Evolutionary conservation across 768 basidiomycete species (phyloP), one percentile per base, ranked within the genome.

Genomic region (Mycena filopes): DNA sequence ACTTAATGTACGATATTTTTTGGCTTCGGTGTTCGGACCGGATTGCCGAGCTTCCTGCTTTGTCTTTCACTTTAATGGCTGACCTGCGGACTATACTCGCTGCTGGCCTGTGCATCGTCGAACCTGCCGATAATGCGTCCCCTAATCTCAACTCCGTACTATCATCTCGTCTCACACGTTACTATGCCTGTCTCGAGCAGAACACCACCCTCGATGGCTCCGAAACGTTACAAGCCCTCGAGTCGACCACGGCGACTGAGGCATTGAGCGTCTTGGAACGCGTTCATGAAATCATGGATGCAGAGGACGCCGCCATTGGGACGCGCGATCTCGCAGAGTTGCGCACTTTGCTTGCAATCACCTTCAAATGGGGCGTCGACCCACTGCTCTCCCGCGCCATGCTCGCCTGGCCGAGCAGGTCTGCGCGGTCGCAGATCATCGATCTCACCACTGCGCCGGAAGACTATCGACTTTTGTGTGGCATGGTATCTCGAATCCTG

Each of bases 351-450:
- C 73, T 92, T 18, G 85, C 90, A 16, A 83, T 94, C 63, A 74
- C 85, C 28, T 91, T 94, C 72, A 89, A 87, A 68, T 93, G 92
- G 93, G 90, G 86, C 9, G 74, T 87, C 3, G 84, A 88, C 16
- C 85, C 85, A 4, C 72, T 89, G 5, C 78, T 91, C 41, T 67
- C 74, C 15, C 80, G 78, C 53, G 75, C 88, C n/a, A 71, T 72
- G 26, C 73, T 75, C 53, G 72, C 77, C 41, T 84, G 81, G 84
- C 78, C 80, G 20, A 68, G 69, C 47, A 76, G 74, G 40, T 60
- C 74, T 9, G 46, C 67, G 13, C 55, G 67, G 36, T 55, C 42
- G 29, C 38, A 68, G 21, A 79, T 86, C 48, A 79, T 85, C 36
- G 84, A 88, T 56, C 71, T 83, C 18, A 81, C 83, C 7, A 74